Evolutionary conservation across 345 rosid species (phyloP).

Genomic region (Eucalyptus pauciflora): DNA sequence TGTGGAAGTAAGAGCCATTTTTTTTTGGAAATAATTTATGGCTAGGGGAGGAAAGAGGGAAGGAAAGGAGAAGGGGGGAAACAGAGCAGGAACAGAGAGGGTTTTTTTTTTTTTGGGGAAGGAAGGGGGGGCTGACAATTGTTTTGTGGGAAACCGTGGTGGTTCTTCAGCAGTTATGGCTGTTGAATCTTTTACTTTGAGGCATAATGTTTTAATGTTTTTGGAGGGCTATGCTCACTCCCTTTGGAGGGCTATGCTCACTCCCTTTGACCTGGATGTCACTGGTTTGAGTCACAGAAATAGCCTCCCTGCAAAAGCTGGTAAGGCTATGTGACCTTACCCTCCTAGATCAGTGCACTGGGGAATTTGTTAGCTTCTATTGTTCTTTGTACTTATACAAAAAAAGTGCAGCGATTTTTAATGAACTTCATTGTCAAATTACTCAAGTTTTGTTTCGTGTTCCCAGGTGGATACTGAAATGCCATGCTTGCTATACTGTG

Average conservation of each 20-base stretch:
- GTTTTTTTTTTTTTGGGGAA: too few relatives aligned
- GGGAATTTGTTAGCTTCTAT: neutral
- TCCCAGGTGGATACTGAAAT: constrained; percentile 82
- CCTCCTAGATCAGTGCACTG: neutral
- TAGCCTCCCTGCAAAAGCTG: neutral
- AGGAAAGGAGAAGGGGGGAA: neutral
- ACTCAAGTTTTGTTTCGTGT: neutral
- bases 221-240: neutral
- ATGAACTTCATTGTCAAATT: neutral
- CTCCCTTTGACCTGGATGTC: neutral
- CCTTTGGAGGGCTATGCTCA: neutral
- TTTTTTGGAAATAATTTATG: neutral
- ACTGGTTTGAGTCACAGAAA: neutral
- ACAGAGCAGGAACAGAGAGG: neutral
- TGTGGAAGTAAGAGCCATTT: neutral
- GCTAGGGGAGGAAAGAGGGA: neutral
- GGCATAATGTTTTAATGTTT: neutral
- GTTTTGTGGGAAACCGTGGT: neutral
- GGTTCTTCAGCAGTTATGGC: neutral
- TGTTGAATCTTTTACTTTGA: neutral
- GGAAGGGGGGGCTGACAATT: neutral
- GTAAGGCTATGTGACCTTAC: neutral
- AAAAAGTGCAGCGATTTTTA: neutral
- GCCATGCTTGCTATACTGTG: constrained; percentile 92
- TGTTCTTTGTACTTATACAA: neutral